Evolutionary conservation across 1,284 basidiomycete species (phyloP).

Genomic region (Cronartium quercuum): DNA sequence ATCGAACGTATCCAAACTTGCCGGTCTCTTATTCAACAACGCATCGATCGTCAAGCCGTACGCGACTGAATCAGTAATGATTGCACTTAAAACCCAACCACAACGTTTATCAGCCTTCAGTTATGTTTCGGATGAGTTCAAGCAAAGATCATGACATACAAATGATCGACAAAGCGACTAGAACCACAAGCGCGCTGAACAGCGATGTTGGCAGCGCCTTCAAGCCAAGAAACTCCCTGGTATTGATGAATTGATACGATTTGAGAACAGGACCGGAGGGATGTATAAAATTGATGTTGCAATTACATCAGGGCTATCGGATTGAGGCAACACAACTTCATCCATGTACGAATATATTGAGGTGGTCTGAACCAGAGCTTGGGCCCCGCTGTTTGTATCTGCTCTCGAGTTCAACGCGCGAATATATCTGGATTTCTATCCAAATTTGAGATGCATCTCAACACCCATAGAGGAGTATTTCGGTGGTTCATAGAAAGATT

Average conservation of each 20-base stretch:
- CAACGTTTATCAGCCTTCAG: no score
- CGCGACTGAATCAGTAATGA: background rate
- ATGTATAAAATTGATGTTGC: no score
- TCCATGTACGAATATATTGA: slow-evolving; percentile 38
- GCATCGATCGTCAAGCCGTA: slow-evolving; percentile 23
- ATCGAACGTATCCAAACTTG: slow-evolving; percentile 5
- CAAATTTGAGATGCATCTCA: background rate
- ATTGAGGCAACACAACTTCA: slow-evolving; percentile 40
- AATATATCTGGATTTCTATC: slow-evolving; percentile 14
- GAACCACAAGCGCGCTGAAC: slow-evolving; percentile 4
- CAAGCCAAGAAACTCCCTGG: slow-evolving; percentile 11
- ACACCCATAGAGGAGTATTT: background rate
- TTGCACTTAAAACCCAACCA: background rate
- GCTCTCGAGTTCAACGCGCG: background rate
- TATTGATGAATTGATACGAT: background rate
- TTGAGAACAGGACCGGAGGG: no score
- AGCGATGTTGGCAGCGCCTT: slow-evolving; percentile 1
- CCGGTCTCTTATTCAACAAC: slow-evolving; percentile 4
- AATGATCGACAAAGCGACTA: background rate
- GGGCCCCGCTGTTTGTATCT: slow-evolving; percentile 7
- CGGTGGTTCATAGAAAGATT: background rate
- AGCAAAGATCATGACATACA: no score
- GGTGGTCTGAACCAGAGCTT: slow-evolving; percentile 39
- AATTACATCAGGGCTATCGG: slow-evolving; percentile 1
- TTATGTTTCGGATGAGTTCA: no score